Evolutionary conservation across 1,284 basidiomycete species (phyloP).

Genomic region (Rugiboletus extremiorientalis): DNA sequence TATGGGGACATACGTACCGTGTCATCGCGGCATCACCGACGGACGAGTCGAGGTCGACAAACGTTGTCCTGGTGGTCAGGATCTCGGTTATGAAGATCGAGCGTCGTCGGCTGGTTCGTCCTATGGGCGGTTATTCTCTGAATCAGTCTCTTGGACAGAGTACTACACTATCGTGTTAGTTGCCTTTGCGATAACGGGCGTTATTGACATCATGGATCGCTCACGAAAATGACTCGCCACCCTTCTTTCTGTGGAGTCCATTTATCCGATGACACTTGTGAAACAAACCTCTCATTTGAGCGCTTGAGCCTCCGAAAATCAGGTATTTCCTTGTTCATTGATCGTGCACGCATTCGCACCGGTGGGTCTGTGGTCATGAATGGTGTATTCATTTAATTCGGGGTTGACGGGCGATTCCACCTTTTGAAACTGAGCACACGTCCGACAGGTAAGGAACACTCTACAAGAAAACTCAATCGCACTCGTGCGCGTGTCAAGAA

Average conservation of each 20-base stretch:
- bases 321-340: not conserved
- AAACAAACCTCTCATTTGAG: too few species aligned
- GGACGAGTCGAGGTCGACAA: not conserved
- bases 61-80: not conserved
- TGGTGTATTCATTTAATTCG: not conserved
- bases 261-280: not conserved
- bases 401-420: not conserved
- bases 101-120: too few species aligned
- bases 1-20: not conserved
- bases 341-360: not conserved
- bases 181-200: too few species aligned
- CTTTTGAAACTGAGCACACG: not conserved
- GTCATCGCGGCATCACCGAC: not conserved
- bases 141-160: too few species aligned
- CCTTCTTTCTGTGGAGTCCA: not conserved
- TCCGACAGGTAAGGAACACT: not conserved
- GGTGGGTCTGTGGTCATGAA: too few species aligned
- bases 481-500: not conserved
- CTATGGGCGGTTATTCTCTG: too few species aligned
- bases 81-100: not conserved
- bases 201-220: too few species aligned
- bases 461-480: slow-evolving; percentile 4
- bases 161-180: too few species aligned
- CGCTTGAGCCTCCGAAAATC: too few species aligned
- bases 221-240: not conserved